phyloP scores from a whole-genome alignment of 2,329 filamentous ascomycete species.

The Mycogone perniciosa region DNA sequence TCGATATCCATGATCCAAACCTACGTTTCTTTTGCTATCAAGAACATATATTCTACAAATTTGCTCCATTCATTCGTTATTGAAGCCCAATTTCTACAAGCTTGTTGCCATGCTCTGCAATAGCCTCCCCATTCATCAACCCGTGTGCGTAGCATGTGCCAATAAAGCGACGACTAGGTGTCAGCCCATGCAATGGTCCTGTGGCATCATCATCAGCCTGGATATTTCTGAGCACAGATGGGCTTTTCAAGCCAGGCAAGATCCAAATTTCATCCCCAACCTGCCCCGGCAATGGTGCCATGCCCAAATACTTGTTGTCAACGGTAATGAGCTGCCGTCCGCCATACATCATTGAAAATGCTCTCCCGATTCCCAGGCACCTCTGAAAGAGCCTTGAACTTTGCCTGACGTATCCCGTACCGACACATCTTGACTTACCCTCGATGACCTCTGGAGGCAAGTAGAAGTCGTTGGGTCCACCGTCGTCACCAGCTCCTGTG shows the following conservation, averaged over 20 bases:
- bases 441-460: constrained; percentile 14
- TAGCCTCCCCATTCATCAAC: constrained; percentile 18
- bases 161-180: constrained; percentile 9
- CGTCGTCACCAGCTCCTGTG: constrained; percentile 11
- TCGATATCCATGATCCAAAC: too few relatives aligned
- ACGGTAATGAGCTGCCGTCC: constrained; percentile 19
- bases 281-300: constrained; percentile 14
- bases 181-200: neutral
- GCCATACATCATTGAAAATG: constrained; percentile 17
- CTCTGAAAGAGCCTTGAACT: constrained; percentile 14
- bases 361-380: constrained; percentile 17
- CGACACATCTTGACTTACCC: constrained; percentile 16
- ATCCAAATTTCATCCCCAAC: constrained; percentile 20
- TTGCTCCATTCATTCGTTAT: neutral
- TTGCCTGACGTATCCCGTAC: constrained; percentile 14
- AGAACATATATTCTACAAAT: neutral
- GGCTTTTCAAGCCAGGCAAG: constrained; percentile 17
- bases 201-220: neutral
- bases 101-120: constrained; percentile 9
- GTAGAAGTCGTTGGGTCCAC: constrained; percentile 16
- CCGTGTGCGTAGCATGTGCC: constrained; percentile 19
- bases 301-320: constrained; percentile 14
- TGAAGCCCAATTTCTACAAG: constrained; percentile 1
- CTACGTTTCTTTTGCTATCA: too few relatives aligned
- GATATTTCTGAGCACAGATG: constrained; percentile 14